Evolutionary conservation across 2,329 filamentous ascomycete species (phyloP).

Genomic region (Coniosporium tulheliwenetii): DNA sequence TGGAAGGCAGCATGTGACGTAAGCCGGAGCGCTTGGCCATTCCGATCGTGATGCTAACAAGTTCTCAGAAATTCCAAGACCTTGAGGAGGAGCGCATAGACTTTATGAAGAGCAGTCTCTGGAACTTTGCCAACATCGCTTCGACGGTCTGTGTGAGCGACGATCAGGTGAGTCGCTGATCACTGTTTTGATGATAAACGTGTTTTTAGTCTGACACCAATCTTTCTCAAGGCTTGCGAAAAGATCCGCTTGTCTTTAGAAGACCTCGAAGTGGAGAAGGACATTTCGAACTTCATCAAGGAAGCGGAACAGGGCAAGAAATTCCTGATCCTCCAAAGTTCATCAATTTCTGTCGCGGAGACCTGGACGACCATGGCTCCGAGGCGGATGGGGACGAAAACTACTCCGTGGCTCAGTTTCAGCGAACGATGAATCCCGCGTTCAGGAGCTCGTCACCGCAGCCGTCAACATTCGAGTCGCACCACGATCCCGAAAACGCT

Average conservation of each 20-base stretch:
- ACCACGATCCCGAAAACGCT: constrained; percentile 69
- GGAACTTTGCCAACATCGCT: constrained; percentile 94
- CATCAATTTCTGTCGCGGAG: constrained; percentile 95
- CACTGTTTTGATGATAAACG: background rate
- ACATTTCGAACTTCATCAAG: constrained; percentile 77
- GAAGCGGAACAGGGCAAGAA: constrained; percentile 88
- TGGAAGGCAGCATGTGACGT: constrained; percentile 90
- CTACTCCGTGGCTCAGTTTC: constrained; percentile 93
- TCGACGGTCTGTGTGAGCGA: constrained; percentile 97
- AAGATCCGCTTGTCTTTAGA: constrained; percentile 89
- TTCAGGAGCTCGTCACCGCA: constrained; percentile 94
- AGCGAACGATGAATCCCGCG: constrained; percentile 84
- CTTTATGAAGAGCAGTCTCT: constrained; percentile 93
- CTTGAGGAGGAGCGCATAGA: constrained; percentile 93
- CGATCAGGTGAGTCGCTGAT: constrained; percentile 55
- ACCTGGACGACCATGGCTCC: constrained; percentile 63
- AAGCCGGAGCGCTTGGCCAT: constrained; percentile 9
- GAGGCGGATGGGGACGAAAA: constrained; percentile 73
- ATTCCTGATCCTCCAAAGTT: constrained; percentile 95
- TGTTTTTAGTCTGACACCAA: background rate
- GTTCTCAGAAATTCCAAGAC: constrained; percentile 78
- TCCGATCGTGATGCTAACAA: background rate
- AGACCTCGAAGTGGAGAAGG: constrained; percentile 91
- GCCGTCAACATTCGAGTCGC: constrained; percentile 81
- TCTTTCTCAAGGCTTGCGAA: constrained; percentile 55